These are phyloP conservation scores for Trifolium fragiferum DNA, from an alignment of 306 rosid genomes.

Conservation along the genomic window DNA sequence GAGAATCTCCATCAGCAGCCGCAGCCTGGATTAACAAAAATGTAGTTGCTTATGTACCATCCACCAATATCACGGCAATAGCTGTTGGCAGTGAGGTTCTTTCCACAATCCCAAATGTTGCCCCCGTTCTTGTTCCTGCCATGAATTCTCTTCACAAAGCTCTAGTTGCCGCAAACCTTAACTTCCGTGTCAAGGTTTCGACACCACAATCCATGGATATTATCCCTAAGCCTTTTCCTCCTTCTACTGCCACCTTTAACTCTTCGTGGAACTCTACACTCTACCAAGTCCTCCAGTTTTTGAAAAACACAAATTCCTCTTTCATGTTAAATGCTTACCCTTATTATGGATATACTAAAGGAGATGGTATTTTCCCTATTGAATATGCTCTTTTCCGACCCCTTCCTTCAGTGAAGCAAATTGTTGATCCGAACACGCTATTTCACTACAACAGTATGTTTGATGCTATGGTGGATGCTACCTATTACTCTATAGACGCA, in stretches of 20 bases:
- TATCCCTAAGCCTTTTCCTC: slow-evolving; percentile 91
- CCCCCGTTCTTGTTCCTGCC: slow-evolving; percentile 89
- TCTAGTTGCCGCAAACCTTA: slow-evolving; percentile 83
- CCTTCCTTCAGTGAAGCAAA: slow-evolving; percentile 93
- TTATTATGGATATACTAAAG: slow-evolving; percentile 76
- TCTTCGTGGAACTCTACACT: slow-evolving; percentile 76
- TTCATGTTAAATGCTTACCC: slow-evolving; percentile 90
- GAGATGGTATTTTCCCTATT: slow-evolving; percentile 86
- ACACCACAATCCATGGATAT: slow-evolving; percentile 93
- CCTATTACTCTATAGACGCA: slow-evolving; percentile 85
- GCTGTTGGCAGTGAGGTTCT: slow-evolving; percentile 99
- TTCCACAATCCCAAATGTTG: slow-evolving; percentile 73
- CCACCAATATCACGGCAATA: slow-evolving; percentile 87
- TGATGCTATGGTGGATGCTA: slow-evolving; percentile 98
- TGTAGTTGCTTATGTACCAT: slow-evolving; percentile 80
- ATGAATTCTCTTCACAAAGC: slow-evolving; percentile 92
- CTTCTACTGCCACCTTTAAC: slow-evolving; percentile 87
- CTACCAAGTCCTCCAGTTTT: slow-evolving; percentile 76
- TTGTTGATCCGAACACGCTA: slow-evolving; percentile 97
- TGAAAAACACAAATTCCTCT: slow-evolving; percentile 77
- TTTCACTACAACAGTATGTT: slow-evolving; percentile 93
- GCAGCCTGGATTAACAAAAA: slow-evolving; percentile 95
- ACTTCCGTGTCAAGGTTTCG: slow-evolving; percentile 82
- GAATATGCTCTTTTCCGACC: slow-evolving; percentile 92
- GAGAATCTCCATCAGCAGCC: slow-evolving; percentile 85